Evolutionary conservation across 169 alveolate genomes (phyloP).

Genomic region (Plasmodium gonderi): DNA sequence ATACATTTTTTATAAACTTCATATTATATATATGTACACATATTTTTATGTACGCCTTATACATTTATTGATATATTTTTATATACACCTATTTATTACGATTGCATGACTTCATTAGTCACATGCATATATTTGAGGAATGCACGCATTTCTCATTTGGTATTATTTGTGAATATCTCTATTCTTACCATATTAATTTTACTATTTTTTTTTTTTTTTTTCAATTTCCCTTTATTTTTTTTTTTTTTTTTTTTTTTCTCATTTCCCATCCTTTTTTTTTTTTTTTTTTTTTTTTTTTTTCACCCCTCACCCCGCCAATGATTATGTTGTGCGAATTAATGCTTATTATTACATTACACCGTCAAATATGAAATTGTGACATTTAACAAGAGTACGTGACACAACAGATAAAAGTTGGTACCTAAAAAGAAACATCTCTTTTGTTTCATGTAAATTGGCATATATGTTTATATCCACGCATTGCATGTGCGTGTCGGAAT

Average conservation of each 20-base stretch:
- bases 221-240: neutral
- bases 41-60: neutral
- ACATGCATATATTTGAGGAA: neutral
- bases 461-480: neutral
- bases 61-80: neutral
- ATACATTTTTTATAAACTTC: neutral
- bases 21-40: neutral
- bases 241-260: neutral
- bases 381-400: neutral
- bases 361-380: conserved; percentile 21
- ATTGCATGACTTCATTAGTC: neutral
- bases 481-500: neutral
- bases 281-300: neutral
- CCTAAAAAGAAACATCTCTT: neutral
- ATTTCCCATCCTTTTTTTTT: neutral
- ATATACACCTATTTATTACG: neutral
- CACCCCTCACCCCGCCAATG: neutral
- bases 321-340: conserved; percentile 36
- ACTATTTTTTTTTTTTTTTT: too few relatives aligned
- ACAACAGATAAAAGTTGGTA: neutral
- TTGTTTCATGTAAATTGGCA: neutral
- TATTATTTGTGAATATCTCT: neutral
- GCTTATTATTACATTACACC: conserved; percentile 48
- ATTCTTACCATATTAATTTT: neutral
- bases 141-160: neutral